Conservation (phyloP, 108 stramenopile species). For the Skeletonema grethae region DNA sequence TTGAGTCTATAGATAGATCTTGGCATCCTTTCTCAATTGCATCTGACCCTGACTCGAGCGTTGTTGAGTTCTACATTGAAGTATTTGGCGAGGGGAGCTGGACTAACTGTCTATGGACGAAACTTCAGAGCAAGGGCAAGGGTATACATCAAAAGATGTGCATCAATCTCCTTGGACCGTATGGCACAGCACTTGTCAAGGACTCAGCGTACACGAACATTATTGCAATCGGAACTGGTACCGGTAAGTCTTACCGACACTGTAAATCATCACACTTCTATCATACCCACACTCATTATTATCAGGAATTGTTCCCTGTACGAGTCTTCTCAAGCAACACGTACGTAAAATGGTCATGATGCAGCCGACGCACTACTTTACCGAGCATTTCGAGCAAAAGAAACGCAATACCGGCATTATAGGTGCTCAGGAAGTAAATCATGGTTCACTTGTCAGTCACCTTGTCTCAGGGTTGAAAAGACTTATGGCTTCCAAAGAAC, state of each 20-base stretch:
- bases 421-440: slow-evolving; percentile 19
- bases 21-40: slow-evolving; percentile 50
- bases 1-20: neutral
- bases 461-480: neutral
- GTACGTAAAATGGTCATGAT: slow-evolving; percentile 29
- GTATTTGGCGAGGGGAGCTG: slow-evolving; percentile 19
- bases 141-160: neutral
- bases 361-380: slow-evolving; percentile 27
- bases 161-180: slow-evolving; percentile 52
- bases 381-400: slow-evolving; percentile 13
- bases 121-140: neutral
- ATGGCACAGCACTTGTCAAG: slow-evolving; percentile 46
- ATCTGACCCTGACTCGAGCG: slow-evolving; percentile 12
- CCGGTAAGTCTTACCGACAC: slow-evolving; percentile 6
- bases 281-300: no score
- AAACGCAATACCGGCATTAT: slow-evolving; percentile 9
- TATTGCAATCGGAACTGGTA: slow-evolving; percentile 46
- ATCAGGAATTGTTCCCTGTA: slow-evolving; percentile 47
- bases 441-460: neutral
- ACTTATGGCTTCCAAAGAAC: neutral
- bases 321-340: slow-evolving; percentile 48
- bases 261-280: no score
- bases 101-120: slow-evolving; percentile 25
- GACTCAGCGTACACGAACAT: slow-evolving; percentile 34
- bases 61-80: slow-evolving; percentile 49